Evolutionary conservation across 345 rosid species (phyloP).

Genomic region (Aquilaria sinensis): DNA sequence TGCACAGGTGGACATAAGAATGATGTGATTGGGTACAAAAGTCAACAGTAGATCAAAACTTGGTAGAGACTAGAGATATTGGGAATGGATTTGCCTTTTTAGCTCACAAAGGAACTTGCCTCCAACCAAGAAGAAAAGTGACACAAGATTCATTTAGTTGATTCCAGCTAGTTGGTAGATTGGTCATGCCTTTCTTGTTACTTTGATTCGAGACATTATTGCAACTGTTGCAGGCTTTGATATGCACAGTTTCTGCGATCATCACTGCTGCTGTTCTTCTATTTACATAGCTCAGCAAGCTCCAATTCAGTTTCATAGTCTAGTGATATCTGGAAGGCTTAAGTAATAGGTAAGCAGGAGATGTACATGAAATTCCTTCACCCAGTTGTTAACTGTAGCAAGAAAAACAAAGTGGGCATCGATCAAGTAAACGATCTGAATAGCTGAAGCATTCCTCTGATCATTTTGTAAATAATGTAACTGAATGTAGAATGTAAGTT

Average conservation of each 20-base stretch:
- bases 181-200: neutral
- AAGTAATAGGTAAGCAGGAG: neutral
- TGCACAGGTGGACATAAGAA: too few relatives aligned
- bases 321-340: neutral
- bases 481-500: neutral
- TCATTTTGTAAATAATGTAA: slow-evolving; percentile 14
- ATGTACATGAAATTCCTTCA: slow-evolving; percentile 5
- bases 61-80: too few relatives aligned
- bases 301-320: neutral
- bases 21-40: too few relatives aligned
- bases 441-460: neutral
- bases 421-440: neutral
- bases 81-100: too few relatives aligned
- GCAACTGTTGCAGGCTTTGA: slow-evolving; percentile 60
- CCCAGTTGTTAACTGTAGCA: neutral
- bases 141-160: too few relatives aligned
- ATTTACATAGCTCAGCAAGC: neutral
- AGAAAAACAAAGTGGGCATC: neutral
- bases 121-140: too few relatives aligned
- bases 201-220: neutral
- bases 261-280: slow-evolving; percentile 34
- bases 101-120: too few relatives aligned
- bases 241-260: slow-evolving; percentile 51
- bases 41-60: too few relatives aligned
- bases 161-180: neutral